A percentile compares a stretch with the other conserved stretches of the same genome.
Evolutionary conservation across 129 eudicot genomes (phyloP).

Genomic region (Artemisia tridentata): DNA sequence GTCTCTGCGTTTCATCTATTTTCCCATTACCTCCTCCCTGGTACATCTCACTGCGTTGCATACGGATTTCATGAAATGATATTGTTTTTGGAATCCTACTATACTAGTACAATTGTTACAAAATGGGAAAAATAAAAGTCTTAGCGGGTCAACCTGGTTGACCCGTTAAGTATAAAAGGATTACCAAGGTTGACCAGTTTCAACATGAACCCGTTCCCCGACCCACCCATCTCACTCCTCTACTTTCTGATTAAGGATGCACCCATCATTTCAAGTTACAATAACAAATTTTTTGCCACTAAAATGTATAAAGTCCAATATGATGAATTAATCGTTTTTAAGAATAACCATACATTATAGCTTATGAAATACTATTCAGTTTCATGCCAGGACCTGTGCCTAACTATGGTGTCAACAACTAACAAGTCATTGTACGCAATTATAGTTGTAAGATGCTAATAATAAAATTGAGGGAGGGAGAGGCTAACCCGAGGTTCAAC

Average conservation of each 20-base stretch:
- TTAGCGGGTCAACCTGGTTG: too few relatives aligned
- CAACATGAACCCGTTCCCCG: too few relatives aligned
- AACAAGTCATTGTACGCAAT: background rate
- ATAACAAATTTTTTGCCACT: background rate
- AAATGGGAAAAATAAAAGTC: too few relatives aligned
- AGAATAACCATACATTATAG: background rate
- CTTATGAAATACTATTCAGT: background rate
- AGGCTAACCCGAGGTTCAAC: slow-evolving; percentile 48
- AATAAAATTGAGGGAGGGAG: slow-evolving; percentile 5
- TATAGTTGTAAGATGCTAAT: background rate
- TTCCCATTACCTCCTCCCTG: slow-evolving; percentile 33
- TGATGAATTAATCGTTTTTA: background rate
- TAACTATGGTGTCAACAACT: too few relatives aligned
- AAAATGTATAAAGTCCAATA: background rate
- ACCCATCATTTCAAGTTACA: background rate
- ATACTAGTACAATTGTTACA: too few relatives aligned
- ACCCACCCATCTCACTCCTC: too few relatives aligned
- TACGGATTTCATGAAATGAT: background rate
- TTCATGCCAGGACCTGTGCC: background rate
- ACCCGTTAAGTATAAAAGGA: too few relatives aligned
- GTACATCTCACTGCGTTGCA: slow-evolving; percentile 52
- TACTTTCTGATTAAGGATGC: too few relatives aligned
- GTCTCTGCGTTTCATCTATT: slow-evolving; percentile 37
- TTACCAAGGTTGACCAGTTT: too few relatives aligned
- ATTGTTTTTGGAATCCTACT: too few relatives aligned